A percentile compares a stretch with the other conserved stretches of the same genome.
Conservation (phyloP, 1,139 yeast genomes). For the Debaryomyces sp. region DNA sequence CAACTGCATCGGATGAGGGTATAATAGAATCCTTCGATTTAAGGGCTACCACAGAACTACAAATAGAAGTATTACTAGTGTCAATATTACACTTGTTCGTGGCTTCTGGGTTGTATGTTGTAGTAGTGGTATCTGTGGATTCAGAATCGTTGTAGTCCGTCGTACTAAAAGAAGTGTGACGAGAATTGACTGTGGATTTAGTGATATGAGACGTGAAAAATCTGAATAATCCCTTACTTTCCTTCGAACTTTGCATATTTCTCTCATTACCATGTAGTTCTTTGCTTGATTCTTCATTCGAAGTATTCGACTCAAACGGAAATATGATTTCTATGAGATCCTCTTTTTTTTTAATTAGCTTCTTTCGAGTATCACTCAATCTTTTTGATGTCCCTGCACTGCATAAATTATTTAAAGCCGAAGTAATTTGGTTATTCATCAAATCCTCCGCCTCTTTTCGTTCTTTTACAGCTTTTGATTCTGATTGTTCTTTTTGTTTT, state of each 20-base stretch:
- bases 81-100: background rate
- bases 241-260: background rate
- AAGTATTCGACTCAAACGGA: background rate
- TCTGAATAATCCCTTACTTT: background rate
- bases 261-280: background rate
- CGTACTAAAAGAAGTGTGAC: background rate
- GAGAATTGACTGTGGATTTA: background rate
- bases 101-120: background rate
- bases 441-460: background rate
- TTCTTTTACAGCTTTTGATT: background rate
- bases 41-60: background rate
- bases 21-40: background rate
- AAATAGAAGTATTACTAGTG: constrained; percentile 3
- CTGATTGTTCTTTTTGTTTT: background rate
- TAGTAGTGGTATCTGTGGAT: background rate
- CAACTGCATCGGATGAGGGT: background rate
- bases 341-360: background rate
- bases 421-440: background rate
- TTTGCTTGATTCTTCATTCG: background rate
- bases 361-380: background rate
- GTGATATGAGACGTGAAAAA: background rate
- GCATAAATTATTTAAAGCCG: background rate
- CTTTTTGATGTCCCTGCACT: background rate
- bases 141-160: background rate
- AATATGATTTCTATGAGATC: background rate